Conservation (phyloP, 441 rosid genomes). For the Eruca vesicaria region DNA sequence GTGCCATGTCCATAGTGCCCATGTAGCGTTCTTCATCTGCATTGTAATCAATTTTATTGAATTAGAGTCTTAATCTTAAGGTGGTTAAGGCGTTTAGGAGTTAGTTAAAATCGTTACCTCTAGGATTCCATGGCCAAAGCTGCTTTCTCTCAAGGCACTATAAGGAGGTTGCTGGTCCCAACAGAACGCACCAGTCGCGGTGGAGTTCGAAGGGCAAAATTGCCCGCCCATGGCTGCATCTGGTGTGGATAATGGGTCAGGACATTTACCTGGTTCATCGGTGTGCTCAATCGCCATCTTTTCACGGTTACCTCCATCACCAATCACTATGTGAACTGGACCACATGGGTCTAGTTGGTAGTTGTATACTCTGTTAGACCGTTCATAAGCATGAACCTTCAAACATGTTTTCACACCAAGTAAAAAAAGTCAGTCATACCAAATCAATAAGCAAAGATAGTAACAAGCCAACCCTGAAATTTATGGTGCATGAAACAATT, state of each 20-base stretch:
- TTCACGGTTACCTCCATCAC: conserved; percentile 66
- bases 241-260: conserved; percentile 45
- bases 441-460: too few relatives aligned
- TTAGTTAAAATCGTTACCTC: conserved; percentile 39
- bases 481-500: too few relatives aligned
- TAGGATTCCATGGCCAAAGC: conserved; percentile 70
- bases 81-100: neutral
- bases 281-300: conserved; percentile 58
- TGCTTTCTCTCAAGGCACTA: conserved; percentile 65
- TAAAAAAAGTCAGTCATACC: neutral
- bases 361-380: conserved; percentile 62
- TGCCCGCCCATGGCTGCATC: conserved; percentile 45
- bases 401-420: conserved; percentile 49
- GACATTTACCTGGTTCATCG: conserved; percentile 64
- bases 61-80: conserved; percentile 32
- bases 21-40: conserved; percentile 63
- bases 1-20: conserved; percentile 73
- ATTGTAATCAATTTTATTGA: neutral
- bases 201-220: conserved; percentile 55
- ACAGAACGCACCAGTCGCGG: conserved; percentile 53
- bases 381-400: conserved; percentile 77
- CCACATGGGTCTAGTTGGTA: conserved; percentile 60
- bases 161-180: conserved; percentile 69
- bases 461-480: too few relatives aligned
- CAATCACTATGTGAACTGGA: conserved; percentile 53